These are phyloP conservation scores for Colletotrichum echinochloae DNA, from an alignment of 2,329 filamentous ascomycete genomes.

Conservation along the genomic window DNA sequence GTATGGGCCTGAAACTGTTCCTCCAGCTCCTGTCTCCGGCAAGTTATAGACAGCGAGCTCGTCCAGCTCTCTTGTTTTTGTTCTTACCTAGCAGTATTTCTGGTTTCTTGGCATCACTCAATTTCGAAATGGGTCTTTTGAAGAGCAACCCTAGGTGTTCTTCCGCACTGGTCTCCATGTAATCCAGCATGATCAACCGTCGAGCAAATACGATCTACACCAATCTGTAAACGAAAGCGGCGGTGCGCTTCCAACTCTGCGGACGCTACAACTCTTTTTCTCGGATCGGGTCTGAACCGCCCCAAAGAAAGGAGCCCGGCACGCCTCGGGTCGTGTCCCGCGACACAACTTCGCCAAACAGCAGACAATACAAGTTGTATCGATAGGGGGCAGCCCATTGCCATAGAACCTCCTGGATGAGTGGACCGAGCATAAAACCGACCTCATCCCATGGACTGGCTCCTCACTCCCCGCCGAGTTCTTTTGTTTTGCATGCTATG, in stretches of 20 bases:
- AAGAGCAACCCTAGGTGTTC: neutral
- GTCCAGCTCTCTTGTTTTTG: neutral
- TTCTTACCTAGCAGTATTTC: too few species aligned
- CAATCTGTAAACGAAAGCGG: neutral
- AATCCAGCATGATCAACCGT: neutral
- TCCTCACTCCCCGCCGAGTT: neutral
- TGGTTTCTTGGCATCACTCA: neutral
- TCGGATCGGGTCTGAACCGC: neutral
- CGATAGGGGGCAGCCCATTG: neutral
- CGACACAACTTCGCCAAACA: neutral
- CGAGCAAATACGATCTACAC: neutral
- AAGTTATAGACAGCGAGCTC: neutral
- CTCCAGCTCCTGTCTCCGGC: neutral
- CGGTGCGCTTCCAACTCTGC: neutral
- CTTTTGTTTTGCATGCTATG: neutral
- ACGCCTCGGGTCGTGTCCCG: neutral
- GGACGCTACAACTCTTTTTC: neutral
- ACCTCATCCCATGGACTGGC: neutral
- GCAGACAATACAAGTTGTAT: neutral
- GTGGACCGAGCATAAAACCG: neutral
- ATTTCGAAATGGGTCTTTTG: neutral
- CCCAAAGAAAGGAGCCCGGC: neutral
- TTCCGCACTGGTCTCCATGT: neutral
- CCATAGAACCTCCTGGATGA: neutral
- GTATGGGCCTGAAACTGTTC: too few species aligned